Evolutionary conservation across 179 eudicot species (phyloP), one percentile per base, ranked within the genome.

Genomic region (Silene vulgaris): DNA sequence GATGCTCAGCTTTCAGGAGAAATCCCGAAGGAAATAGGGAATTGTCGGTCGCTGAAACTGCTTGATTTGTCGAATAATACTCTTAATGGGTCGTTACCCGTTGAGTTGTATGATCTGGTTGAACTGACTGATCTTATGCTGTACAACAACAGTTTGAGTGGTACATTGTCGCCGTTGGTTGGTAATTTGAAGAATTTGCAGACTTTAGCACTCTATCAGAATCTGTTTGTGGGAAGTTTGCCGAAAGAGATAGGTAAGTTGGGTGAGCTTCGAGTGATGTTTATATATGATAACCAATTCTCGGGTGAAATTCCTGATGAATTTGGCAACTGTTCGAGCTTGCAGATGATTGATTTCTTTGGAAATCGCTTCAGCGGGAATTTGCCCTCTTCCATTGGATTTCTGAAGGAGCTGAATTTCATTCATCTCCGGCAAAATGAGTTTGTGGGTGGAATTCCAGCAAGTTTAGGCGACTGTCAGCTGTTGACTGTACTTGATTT

Each of bases 51-150:
- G 3, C 78, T 96, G 16, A 75, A 81, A 78, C 88, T 79, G 79
- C 92, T 96, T 62, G 99, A 93, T 85, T 89, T 96, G 88, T 89
- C 97, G 48, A 91, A 93, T 52, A 96, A 93, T 60, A 88, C 94
- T 2, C 88, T 96, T 65, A 84, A 87, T 50, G 96, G 97, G 2
- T 82, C 92, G 28, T 85, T 96, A 43, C 99, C 99, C 4, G 71
- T 17, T 0, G 90, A 88, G 82, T 50, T 96, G 59, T 93, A 76
- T 69, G 73, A 83, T 80, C 75, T 96, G 45, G 86, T 71, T 35
- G 84, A 69, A 5, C 83, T 96, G 45, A 91, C 97, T 72, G 97
- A 90, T 81, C 81, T 96, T 65, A 70, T 84, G 77, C 86, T 96
- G 78, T 86, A 88, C 66, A 93, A 96, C 84, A 96, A 93, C 77